Evolutionary conservation across 2,329 filamentous ascomycete species (phyloP).

Genomic region (Sclerotinia minor): DNA sequence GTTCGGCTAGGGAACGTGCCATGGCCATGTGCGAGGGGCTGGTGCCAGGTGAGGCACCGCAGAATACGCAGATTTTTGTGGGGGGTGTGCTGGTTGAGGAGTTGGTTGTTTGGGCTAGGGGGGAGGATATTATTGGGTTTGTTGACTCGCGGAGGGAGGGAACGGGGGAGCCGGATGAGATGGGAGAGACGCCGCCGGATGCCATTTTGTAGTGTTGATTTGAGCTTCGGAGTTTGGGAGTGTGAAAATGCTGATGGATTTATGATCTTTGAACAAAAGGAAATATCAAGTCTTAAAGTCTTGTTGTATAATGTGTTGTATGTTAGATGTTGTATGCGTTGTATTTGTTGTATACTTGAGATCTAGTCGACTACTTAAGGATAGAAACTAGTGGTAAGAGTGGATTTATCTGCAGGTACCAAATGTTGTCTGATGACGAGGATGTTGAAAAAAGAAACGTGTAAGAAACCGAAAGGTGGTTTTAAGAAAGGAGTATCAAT

Average conservation of each 20-base stretch:
- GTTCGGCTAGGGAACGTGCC: constrained; percentile 70
- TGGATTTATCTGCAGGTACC: constrained; percentile 14
- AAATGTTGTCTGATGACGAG: constrained; percentile 16
- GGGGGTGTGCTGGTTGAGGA: constrained; percentile 2
- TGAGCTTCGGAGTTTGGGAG: not conserved
- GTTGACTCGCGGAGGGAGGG: constrained; percentile 22
- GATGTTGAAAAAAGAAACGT: not conserved
- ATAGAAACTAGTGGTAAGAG: constrained; percentile 6
- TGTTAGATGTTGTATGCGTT: not conserved
- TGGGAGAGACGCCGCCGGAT: constrained; percentile 46
- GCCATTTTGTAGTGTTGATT: constrained; percentile 42
- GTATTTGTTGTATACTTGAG: not conserved
- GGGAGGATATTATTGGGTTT: constrained; percentile 11
- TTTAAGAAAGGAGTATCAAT: not conserved
- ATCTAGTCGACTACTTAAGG: not conserved
- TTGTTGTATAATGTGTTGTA: not conserved
- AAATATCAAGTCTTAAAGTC: not conserved
- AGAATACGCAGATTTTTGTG: constrained; percentile 56
- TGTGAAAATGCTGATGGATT: not conserved
- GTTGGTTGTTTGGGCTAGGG: constrained; percentile 9
- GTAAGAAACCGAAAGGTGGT: constrained; percentile 16
- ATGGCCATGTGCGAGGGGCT: constrained; percentile 67
- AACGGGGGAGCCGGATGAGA: constrained; percentile 32
- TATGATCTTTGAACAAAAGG: not conserved
- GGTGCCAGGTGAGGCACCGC: constrained; percentile 75